phyloP scores from a whole-genome alignment of 495 filamentous ascomycete species.

The Xylaria sp. region DNA sequence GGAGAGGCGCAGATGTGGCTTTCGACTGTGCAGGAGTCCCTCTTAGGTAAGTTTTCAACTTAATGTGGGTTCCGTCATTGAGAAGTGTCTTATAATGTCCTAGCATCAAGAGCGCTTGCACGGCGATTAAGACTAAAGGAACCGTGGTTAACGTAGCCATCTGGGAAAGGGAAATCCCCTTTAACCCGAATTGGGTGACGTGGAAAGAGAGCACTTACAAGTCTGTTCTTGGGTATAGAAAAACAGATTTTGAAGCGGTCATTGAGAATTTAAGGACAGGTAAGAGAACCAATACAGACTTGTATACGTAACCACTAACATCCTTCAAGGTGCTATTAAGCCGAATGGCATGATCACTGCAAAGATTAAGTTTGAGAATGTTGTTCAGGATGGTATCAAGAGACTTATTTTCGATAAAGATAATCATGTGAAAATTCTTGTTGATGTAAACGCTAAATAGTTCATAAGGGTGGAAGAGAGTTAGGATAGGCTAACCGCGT shows the following conservation, averaged over 20 bases:
- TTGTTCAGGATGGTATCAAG: conserved; percentile 65
- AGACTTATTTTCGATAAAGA: conserved; percentile 62
- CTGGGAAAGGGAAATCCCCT: conserved; percentile 61
- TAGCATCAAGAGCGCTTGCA: conserved; percentile 54
- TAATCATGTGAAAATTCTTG: conserved; percentile 64
- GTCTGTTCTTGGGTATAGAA: conserved; percentile 61
- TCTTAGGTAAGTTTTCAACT: conserved; percentile 35
- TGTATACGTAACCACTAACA: background rate
- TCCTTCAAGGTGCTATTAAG: conserved; percentile 53
- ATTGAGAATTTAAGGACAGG: conserved; percentile 59
- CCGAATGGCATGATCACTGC: conserved; percentile 66
- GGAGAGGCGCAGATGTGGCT: conserved; percentile 59
- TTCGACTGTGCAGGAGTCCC: conserved; percentile 67
- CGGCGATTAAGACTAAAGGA: conserved; percentile 58
- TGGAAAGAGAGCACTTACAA: conserved; percentile 55
- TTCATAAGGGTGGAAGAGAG: background rate
- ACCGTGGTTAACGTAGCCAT: conserved; percentile 68
- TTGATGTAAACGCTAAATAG: conserved; percentile 38
- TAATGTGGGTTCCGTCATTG: background rate
- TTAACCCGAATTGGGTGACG: conserved; percentile 57
- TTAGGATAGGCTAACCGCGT: background rate
- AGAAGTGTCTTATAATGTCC: conserved; percentile 6
- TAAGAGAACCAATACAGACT: conserved; percentile 32
- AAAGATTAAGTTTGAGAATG: conserved; percentile 59
- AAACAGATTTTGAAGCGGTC: conserved; percentile 61